Evolutionary conservation across 768 basidiomycete genomes (phyloP).

Genomic region (Russula foetens): DNA sequence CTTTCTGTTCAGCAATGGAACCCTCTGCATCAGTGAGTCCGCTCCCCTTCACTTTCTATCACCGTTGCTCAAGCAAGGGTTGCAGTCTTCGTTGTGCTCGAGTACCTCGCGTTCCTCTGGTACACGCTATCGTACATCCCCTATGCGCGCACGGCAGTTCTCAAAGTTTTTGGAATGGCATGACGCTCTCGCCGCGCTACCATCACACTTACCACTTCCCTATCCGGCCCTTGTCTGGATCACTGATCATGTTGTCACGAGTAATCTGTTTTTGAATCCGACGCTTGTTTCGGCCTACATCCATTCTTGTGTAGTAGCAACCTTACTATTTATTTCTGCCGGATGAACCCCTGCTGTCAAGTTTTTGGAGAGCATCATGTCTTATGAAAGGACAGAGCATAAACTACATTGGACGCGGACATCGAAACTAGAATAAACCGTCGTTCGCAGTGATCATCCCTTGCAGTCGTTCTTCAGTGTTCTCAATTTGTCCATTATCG

Average conservation of each 20-base stretch:
- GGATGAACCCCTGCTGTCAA: neutral
- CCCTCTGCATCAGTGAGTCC: conserved; percentile 59
- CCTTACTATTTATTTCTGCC: neutral
- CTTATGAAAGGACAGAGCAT: neutral
- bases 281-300: neutral
- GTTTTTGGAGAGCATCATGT: neutral
- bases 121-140: conserved; percentile 86
- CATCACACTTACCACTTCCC: neutral
- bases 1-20: conserved; percentile 61
- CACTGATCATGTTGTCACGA: conserved; percentile 4
- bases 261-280: neutral
- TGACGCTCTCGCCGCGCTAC: neutral
- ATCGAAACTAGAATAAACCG: neutral
- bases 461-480: conserved; percentile 79
- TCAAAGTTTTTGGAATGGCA: conserved; percentile 50
- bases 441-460: conserved; percentile 36
- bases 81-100: conserved; percentile 76
- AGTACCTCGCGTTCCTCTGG: conserved; percentile 90
- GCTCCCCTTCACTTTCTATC: neutral
- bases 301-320: conserved; percentile 1
- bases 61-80: neutral
- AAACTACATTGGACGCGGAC: neutral
- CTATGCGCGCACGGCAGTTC: conserved; percentile 71
- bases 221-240: neutral
- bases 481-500: conserved; percentile 67